Conservation (phyloP, 495 filamentous ascomycete species). For the Tuber calosporum region DNA sequence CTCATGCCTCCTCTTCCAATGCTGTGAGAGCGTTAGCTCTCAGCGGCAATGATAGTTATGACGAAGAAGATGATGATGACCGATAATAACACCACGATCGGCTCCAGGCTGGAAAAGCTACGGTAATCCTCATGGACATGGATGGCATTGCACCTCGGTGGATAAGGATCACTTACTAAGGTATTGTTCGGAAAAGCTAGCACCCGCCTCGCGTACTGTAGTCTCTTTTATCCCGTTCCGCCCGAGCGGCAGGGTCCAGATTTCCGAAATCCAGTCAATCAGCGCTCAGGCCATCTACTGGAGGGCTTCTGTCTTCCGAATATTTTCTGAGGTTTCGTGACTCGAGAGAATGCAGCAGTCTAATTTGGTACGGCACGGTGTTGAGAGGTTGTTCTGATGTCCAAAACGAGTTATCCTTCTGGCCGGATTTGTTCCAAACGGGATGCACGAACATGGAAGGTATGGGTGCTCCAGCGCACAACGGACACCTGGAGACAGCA, state of each 20-base stretch:
- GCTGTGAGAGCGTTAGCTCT: not conserved
- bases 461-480: not conserved
- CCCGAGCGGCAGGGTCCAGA: not conserved
- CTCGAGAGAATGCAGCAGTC: not conserved
- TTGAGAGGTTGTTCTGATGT: not conserved
- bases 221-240: conserved; percentile 1
- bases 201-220: conserved; percentile 4
- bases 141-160: not conserved
- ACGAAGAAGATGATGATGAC: not conserved
- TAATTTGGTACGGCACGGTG: not conserved
- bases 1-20: not conserved
- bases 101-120: not conserved
- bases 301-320: not conserved
- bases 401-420: not conserved
- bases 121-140: not conserved
- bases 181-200: not conserved
- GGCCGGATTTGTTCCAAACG: not conserved
- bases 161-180: not conserved
- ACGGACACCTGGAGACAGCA: not conserved
- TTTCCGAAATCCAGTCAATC: not conserved
- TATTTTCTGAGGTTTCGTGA: not conserved
- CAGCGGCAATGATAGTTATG: not conserved
- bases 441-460: not conserved
- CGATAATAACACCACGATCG: not conserved
- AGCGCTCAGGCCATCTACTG: not conserved